Conservation (phyloP, 2,329 filamentous ascomycete species). For the Phyllosticta citrichinensis region DNA sequence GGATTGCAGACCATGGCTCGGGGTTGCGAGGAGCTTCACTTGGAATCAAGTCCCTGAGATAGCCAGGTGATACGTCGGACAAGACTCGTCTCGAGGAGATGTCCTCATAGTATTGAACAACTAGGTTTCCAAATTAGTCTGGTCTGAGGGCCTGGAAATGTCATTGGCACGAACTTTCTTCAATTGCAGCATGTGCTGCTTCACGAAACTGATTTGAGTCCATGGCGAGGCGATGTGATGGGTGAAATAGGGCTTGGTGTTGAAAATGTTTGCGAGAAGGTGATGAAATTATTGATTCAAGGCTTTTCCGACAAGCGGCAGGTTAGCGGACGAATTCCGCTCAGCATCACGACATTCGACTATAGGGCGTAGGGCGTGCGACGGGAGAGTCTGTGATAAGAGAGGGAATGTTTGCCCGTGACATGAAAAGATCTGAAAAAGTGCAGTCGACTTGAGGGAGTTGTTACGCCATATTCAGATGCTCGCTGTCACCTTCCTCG, state of each 20-base stretch:
- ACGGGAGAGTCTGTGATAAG: neutral
- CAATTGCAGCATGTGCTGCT: slow-evolving; percentile 67
- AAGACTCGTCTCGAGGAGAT: slow-evolving; percentile 62
- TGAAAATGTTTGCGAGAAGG: neutral
- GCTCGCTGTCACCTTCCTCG: neutral
- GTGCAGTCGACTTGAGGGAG: neutral
- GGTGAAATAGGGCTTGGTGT: neutral
- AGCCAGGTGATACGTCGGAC: slow-evolving; percentile 72
- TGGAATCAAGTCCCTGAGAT: slow-evolving; percentile 72
- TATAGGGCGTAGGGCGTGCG: neutral
- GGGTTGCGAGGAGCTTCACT: slow-evolving; percentile 51
- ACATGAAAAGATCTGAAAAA: neutral
- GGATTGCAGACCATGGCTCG: slow-evolving; percentile 70
- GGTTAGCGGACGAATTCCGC: neutral
- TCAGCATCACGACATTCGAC: neutral
- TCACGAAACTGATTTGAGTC: slow-evolving; percentile 67
- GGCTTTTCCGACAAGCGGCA: neutral
- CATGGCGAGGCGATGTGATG: slow-evolving; percentile 43
- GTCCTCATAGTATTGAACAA: slow-evolving; percentile 74
- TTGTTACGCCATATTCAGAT: neutral
- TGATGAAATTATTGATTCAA: neutral
- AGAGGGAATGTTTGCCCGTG: neutral
- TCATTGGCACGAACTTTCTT: slow-evolving; percentile 53
- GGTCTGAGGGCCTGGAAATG: neutral
- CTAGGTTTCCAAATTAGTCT: slow-evolving; percentile 33